A percentile compares a stretch with the other conserved stretches of the same genome.
Evolutionary conservation across 352 stramenopile genomes (phyloP).

Genomic region (Phytophthora europaea): DNA sequence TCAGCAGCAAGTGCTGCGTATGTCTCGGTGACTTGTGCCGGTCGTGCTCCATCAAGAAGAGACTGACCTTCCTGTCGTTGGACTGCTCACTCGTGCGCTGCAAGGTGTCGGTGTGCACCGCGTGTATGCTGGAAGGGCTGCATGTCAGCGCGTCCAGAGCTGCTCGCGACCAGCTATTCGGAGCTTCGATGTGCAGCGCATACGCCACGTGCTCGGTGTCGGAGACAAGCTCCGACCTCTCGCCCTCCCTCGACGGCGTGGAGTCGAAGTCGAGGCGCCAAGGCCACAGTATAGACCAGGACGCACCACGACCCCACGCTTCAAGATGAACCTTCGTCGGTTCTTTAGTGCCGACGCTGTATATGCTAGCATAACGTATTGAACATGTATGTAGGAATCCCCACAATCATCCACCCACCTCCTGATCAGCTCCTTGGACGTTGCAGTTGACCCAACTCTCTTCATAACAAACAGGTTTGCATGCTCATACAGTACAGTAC

Average conservation of each 20-base stretch:
- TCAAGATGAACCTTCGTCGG: constrained; percentile 14
- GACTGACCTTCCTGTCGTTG: constrained; percentile 39
- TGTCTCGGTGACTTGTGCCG: constrained; percentile 51
- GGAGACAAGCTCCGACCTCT: constrained; percentile 36
- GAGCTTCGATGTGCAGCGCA: constrained; percentile 21
- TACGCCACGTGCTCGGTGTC: constrained; percentile 37
- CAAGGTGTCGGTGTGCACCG: constrained; percentile 35
- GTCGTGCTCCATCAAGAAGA: constrained; percentile 53
- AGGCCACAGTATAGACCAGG: constrained; percentile 18
- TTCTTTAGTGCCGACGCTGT: constrained; percentile 37
- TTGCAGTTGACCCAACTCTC: neutral
- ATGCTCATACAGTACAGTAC: neutral
- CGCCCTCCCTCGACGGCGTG: constrained; percentile 17
- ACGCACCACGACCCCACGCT: constrained; percentile 1
- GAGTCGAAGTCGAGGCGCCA: constrained; percentile 12
- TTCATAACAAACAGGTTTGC: neutral
- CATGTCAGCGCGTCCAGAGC: constrained; percentile 28
- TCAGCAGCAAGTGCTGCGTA: constrained; percentile 47
- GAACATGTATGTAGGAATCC: constrained; percentile 19
- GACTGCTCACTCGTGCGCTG: constrained; percentile 29
- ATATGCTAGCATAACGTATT: constrained; percentile 25
- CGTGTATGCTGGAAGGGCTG: constrained; percentile 41
- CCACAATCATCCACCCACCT: neutral
- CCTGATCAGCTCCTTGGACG: neutral
- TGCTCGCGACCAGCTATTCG: constrained; percentile 38